These are phyloP conservation scores for Pugionium dolabratum DNA, from an alignment of 345 rosid genomes.

Conservation along the genomic window DNA sequence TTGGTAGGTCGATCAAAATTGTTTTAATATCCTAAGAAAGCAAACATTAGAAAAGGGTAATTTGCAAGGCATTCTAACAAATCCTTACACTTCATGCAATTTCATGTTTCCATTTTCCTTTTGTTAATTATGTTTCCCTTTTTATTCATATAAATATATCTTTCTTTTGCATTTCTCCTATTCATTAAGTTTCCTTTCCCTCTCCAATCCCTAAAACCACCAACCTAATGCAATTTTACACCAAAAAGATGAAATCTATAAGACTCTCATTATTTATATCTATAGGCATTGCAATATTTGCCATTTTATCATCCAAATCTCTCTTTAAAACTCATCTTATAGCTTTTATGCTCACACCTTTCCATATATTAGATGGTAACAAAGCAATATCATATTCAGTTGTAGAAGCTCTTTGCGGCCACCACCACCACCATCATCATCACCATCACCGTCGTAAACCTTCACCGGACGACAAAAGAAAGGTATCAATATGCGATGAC, in stretches of 20 bases:
- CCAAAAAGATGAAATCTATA: slow-evolving; percentile 41
- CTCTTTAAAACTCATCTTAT: slow-evolving; percentile 32
- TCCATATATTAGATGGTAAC: slow-evolving; percentile 12
- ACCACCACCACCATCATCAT: slow-evolving; percentile 20
- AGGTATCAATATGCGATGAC: slow-evolving; percentile 60
- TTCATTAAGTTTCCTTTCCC: slow-evolving; percentile 29
- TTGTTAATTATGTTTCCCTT: not conserved
- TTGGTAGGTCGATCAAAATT: slow-evolving; percentile 33
- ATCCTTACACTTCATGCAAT: slow-evolving; percentile 74
- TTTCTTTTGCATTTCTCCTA: slow-evolving; percentile 24
- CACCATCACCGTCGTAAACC: slow-evolving; percentile 39
- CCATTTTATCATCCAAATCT: slow-evolving; percentile 44
- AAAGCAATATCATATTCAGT: slow-evolving; percentile 27
- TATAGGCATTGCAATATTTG: slow-evolving; percentile 46
- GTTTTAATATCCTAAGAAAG: slow-evolving; percentile 24
- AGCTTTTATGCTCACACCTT: slow-evolving; percentile 12
- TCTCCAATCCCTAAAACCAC: not conserved
- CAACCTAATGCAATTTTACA: not conserved
- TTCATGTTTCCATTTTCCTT: slow-evolving; percentile 35
- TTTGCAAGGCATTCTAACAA: slow-evolving; percentile 86
- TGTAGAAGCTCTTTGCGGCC: slow-evolving; percentile 1
- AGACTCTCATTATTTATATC: slow-evolving; percentile 40
- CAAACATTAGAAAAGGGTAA: slow-evolving; percentile 52
- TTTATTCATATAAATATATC: slow-evolving; percentile 22
- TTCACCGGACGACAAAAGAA: slow-evolving; percentile 33